Evolutionary conservation across 371 early-diverging fungal species (phyloP).

Genomic region (Lichtheimia corymbifera): DNA sequence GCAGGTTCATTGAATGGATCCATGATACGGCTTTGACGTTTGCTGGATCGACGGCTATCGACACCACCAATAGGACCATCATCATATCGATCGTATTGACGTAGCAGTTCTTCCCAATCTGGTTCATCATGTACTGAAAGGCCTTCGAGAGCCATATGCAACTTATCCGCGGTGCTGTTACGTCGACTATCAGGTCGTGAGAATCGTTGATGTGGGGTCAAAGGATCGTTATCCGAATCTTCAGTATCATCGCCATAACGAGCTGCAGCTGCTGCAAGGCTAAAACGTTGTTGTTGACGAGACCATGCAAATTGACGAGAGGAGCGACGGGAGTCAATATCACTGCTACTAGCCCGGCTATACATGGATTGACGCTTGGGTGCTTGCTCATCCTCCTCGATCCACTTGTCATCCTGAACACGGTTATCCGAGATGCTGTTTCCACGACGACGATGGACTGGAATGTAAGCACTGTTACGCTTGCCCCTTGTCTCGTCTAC

Average conservation of each 20-base stretch:
- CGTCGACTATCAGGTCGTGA: slow-evolving; percentile 7
- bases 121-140: slow-evolving; percentile 21
- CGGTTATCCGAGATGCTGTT: slow-evolving; percentile 9
- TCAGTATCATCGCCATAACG: slow-evolving; percentile 12
- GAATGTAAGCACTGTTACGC: slow-evolving; percentile 26
- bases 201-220: slow-evolving; percentile 16
- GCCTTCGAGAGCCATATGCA: slow-evolving; percentile 10
- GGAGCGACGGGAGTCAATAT: slow-evolving; percentile 13
- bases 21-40: slow-evolving; percentile 41
- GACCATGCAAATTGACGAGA: slow-evolving; percentile 14
- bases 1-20: slow-evolving; percentile 41
- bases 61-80: slow-evolving; percentile 26
- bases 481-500: background rate
- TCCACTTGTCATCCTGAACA: slow-evolving; percentile 9
- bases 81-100: slow-evolving; percentile 47
- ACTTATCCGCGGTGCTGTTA: slow-evolving; percentile 13
- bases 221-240: slow-evolving; percentile 15
- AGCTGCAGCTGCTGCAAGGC: slow-evolving; percentile 1
- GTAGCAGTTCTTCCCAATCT: slow-evolving; percentile 48
- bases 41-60: slow-evolving; percentile 18
- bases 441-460: slow-evolving; percentile 33
- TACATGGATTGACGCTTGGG: slow-evolving; percentile 2
- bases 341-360: slow-evolving; percentile 9
- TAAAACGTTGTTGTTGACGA: slow-evolving; percentile 11
- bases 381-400: slow-evolving; percentile 9